Percentiles rank a stretch among this genome's conserved stretches.
Evolutionary conservation across 805 yeast species (phyloP).

Genomic region (Ogataea nakhonphanomensis): DNA sequence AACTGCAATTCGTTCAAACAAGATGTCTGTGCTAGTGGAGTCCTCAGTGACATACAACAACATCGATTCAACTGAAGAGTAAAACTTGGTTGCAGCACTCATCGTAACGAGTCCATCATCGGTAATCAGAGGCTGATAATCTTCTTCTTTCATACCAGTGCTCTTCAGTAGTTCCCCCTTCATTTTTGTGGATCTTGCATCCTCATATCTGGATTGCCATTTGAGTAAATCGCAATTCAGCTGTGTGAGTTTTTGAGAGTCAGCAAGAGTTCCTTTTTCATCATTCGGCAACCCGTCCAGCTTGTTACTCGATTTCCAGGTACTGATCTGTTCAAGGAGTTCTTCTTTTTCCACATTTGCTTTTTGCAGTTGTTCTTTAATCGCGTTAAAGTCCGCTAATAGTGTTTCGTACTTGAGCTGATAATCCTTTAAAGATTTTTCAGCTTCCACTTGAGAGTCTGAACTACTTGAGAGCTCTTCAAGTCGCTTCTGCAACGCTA

Average conservation of each 20-base stretch:
- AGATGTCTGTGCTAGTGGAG: constrained; percentile 33
- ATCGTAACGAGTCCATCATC: constrained; percentile 45
- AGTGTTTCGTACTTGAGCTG: constrained; percentile 7
- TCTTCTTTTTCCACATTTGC: constrained; percentile 14
- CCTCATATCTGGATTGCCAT: constrained; percentile 53
- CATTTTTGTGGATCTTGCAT: constrained; percentile 34
- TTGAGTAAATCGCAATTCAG: constrained; percentile 29
- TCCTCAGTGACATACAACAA: constrained; percentile 28
- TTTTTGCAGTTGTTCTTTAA: constrained; percentile 10
- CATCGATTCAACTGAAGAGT: constrained; percentile 46
- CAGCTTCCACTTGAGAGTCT: background rate
- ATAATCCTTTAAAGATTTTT: constrained; percentile 3
- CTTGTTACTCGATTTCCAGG: constrained; percentile 3
- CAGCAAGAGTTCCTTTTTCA: constrained; percentile 7
- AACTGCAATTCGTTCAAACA: constrained; percentile 51
- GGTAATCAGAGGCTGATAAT: constrained; percentile 13
- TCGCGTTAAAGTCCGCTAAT: constrained; percentile 2
- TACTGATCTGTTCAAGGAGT: constrained; percentile 8
- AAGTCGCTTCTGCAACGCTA: constrained; percentile 10
- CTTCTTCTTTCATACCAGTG: constrained; percentile 6
- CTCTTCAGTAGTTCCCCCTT: constrained; percentile 9
- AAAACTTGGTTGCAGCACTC: constrained; percentile 32
- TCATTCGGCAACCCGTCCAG: constrained; percentile 6
- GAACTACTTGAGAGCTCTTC: constrained; percentile 2
- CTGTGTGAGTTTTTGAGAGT: constrained; percentile 10